Percentiles rank a stretch among this genome's conserved stretches.
phyloP scores from a whole-genome alignment of 1,284 basidiomycete species.

The Trametes hirsuta region DNA sequence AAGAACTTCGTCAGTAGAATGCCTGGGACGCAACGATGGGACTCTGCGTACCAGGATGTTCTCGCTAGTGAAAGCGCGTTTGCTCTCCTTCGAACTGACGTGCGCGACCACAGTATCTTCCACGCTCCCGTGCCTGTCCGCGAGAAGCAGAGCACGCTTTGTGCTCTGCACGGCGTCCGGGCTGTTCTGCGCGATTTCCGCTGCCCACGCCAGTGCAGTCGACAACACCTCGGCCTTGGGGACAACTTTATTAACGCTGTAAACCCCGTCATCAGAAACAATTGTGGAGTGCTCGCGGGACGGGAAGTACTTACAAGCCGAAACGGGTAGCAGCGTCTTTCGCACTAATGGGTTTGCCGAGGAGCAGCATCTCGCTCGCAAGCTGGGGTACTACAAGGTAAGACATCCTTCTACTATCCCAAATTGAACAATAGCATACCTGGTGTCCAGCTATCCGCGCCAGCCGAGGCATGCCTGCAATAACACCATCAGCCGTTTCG shows the following conservation, averaged over 20 bases:
- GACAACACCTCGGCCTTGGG: slow-evolving; percentile 57
- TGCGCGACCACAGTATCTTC: slow-evolving; percentile 59
- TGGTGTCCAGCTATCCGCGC: slow-evolving; percentile 68
- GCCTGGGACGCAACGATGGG: neutral
- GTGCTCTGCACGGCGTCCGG: slow-evolving; percentile 83
- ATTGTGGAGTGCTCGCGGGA: neutral
- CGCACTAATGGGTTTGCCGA: slow-evolving; percentile 70
- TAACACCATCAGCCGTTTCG: neutral
- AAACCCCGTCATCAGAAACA: slow-evolving; percentile 9
- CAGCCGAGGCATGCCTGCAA: slow-evolving; percentile 65
- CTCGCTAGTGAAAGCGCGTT: slow-evolving; percentile 61
- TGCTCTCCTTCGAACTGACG: slow-evolving; percentile 52
- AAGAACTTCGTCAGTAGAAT: neutral
- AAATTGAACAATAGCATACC: slow-evolving; percentile 41
- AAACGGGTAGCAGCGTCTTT: slow-evolving; percentile 71
- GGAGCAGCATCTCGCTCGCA: slow-evolving; percentile 78
- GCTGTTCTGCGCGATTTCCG: slow-evolving; percentile 66
- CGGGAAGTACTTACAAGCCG: slow-evolving; percentile 61
- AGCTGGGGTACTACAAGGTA: slow-evolving; percentile 44
- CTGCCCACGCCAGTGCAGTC: slow-evolving; percentile 67
- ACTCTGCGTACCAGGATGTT: slow-evolving; percentile 67
- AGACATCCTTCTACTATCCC: neutral
- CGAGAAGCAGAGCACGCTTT: slow-evolving; percentile 66
- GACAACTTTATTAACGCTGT: slow-evolving; percentile 72
- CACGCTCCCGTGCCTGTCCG: slow-evolving; percentile 53